Evolutionary conservation across 306 rosid genomes (phyloP), one percentile per base, ranked within the genome.

Genomic region (Quercus cerris): DNA sequence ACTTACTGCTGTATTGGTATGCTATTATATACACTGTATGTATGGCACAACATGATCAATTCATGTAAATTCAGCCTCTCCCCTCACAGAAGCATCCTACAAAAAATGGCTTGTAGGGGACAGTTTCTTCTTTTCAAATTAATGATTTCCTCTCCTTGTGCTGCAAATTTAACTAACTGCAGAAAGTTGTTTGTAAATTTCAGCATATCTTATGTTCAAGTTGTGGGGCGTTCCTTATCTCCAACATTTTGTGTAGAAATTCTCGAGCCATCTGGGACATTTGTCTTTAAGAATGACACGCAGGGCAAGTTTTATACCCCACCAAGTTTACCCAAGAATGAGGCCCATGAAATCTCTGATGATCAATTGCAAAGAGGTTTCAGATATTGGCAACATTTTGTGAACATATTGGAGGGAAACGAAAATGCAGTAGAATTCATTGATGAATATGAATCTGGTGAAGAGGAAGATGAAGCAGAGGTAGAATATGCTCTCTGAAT

Each of bases 131-230:
- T 23, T 59, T 59, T 28, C 66, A 19, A 4, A 59, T 22, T 23
- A 3, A 22, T 23, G 13, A 27, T 11, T 3, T 22, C 64, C 23
- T 12, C 25, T 3, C 27, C 28, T 20, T 13, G 6, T 59, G 66
- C 66, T 23, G 28, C 15, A 9, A 22, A n/a, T 10, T 33, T 8
- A 28, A 19, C 72, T 12, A 22, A 46, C 61, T 56, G 41, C 58
- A 56, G 56, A 80, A 77, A 46, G 38, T 51, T 75, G 73, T 78
- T 64, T 83, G 85, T 81, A 71, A 27, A 66, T 78, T 86, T 91
- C 96, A 95, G 99, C 61, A 78, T 95, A 55, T 77, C 91, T 69
- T 83, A 87, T 73, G 98, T 93, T 81, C 78, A 91, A 91, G 96
- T 87, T 77, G 19, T 56, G 58, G 99, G 99, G 66, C 66, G 81